These are phyloP conservation scores for Ceratobasidium sp. DNA, from an alignment of 1,284 basidiomycete species.

Conservation along the genomic window DNA sequence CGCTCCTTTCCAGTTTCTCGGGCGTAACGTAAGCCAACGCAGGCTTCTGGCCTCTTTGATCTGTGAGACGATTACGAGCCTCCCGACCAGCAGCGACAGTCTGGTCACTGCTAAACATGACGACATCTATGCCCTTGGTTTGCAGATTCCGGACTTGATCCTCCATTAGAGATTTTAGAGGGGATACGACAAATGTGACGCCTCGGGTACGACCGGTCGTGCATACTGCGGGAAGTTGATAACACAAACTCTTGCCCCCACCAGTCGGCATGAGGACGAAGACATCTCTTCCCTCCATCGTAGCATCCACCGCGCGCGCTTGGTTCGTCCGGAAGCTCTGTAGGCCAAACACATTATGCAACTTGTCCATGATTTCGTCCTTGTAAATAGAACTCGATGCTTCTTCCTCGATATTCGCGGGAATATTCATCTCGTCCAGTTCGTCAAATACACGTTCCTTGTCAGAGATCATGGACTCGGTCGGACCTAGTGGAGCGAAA, in stretches of 20 bases:
- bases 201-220: conserved; percentile 76
- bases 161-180: conserved; percentile 89
- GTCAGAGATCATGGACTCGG: conserved; percentile 19
- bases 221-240: conserved; percentile 89
- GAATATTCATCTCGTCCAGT: conserved; percentile 35
- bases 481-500: conserved; percentile 32
- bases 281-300: conserved; percentile 85
- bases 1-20: conserved; percentile 82
- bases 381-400: conserved; percentile 34
- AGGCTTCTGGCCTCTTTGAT: conserved; percentile 63
- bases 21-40: conserved; percentile 92
- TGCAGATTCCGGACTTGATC: conserved; percentile 88
- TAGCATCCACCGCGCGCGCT: conserved; percentile 80
- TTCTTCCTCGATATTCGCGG: conserved; percentile 18
- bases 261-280: conserved; percentile 98
- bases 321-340: conserved; percentile 85
- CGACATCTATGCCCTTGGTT: conserved; percentile 75
- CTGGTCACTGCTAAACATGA: conserved; percentile 77
- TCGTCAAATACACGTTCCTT: conserved; percentile 23
- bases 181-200: conserved; percentile 93
- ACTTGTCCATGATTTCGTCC: conserved; percentile 70
- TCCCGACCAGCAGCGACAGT: conserved; percentile 63
- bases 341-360: conserved; percentile 78
- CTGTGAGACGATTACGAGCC: conserved; percentile 56
- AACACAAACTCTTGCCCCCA: conserved; percentile 68